Evolutionary conservation across 176 grass and related monocot genomes (phyloP), one percentile per base, ranked within the genome.

Genomic region (Tuctoria greenei): DNA sequence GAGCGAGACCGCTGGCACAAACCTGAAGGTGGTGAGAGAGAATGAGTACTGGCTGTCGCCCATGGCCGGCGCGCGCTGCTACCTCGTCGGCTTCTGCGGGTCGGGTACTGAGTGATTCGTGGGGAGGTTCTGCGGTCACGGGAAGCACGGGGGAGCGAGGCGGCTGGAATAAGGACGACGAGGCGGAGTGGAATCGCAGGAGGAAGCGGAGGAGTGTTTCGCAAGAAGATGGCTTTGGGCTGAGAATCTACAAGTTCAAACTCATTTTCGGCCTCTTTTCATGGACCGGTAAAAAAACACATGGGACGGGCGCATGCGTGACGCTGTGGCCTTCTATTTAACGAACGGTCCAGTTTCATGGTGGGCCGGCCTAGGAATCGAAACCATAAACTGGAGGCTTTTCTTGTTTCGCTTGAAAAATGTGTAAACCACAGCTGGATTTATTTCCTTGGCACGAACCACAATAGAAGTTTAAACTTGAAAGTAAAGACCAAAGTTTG

Each of bases 11-110:
- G 37, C 45, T 40, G 45, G 13, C 18, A 17, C 52, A 36, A 37
- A 97, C 93, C 90, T 93, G 83, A 97, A 97, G 40, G 90, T 97
- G 79, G 93, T 97, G 74, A 93, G 93, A 23, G 88, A 97, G 86
- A 91, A 93, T 60, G 95, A 98, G 86, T 97, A 93, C 56, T 97
- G 90, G 66, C 86, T 91, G 82, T 93, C 93, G 6, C 90, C 93
- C 93, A 93, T 93, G 31, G 64, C 74, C 44, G 25, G 1, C 45
- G 34, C 37, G 36, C 5, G 36, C 61, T 0, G 72, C 5, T 59
- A 62, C 54, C 23, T 78, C 49, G 75, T 43, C 41, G 40, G 57
- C 38, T 71, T 47, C 60, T 74, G 35, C 64, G 40, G 38, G 31
- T 18, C 43, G 54, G n/a, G 42, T n/a, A n/a, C n/a, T n/a, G 54